Conservation (phyloP, 257 asterid genomes). For the Nicotiana knightiana region DNA sequence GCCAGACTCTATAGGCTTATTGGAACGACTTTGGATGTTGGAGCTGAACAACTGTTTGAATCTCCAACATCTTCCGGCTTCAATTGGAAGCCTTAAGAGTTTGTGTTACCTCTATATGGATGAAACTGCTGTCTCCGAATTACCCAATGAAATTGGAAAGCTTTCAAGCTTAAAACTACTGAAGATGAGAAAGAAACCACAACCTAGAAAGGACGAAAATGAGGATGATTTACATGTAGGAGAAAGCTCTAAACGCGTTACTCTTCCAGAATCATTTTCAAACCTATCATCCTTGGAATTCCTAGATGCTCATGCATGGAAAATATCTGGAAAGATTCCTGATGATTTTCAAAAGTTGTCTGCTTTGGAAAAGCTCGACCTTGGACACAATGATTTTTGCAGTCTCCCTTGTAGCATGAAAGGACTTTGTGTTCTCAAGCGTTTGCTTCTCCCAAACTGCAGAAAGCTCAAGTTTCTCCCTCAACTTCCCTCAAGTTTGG, state of each 20-base stretch:
- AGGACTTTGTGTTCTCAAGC: constrained; percentile 13
- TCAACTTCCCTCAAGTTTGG: not conserved
- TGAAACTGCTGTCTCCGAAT: constrained; percentile 20
- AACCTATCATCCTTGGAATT: constrained; percentile 20
- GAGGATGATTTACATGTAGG: not conserved
- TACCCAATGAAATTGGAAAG: constrained; percentile 27
- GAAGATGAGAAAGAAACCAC: constrained; percentile 20
- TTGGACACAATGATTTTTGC: constrained; percentile 22
- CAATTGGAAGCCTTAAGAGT: constrained; percentile 21
- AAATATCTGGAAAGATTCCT: constrained; percentile 21
- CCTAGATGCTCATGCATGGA: constrained; percentile 28
- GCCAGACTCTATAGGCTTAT: constrained; percentile 18
- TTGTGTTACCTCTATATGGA: constrained; percentile 23
- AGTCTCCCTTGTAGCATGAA: constrained; percentile 24
- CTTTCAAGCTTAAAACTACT: constrained; percentile 18
- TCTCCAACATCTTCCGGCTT: constrained; percentile 14
- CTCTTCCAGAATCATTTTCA: constrained; percentile 30
- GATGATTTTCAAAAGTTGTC: constrained; percentile 25
- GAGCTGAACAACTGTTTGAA: constrained; percentile 14
- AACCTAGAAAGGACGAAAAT: not conserved
- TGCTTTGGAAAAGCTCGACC: constrained; percentile 13
- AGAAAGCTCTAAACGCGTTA: not conserved
- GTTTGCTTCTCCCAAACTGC: not conserved
- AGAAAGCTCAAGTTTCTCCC: constrained; percentile 10
- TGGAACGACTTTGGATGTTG: constrained; percentile 17